Percentiles rank a stretch among this genome's conserved stretches.
Conservation (phyloP, 192 early-diverging fungal genomes). For the Coemansia reversa region DNA sequence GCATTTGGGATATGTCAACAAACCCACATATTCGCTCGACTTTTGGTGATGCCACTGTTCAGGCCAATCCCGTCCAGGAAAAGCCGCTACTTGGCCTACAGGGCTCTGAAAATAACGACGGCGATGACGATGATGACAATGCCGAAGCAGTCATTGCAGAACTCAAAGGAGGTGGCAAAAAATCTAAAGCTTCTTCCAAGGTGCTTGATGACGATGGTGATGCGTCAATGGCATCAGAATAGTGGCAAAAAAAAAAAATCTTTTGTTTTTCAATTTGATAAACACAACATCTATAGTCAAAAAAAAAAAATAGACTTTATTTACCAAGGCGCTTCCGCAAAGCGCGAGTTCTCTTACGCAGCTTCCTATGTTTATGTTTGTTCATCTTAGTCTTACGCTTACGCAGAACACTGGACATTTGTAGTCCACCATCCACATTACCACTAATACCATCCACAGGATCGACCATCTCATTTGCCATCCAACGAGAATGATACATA, state of each 20-base stretch:
- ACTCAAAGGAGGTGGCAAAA: constrained; percentile 23
- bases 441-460: constrained; percentile 26
- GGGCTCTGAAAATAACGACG: constrained; percentile 18
- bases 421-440: constrained; percentile 15
- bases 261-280: not conserved
- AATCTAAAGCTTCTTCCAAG: constrained; percentile 4
- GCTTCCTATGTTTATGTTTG: constrained; percentile 94
- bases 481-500: constrained; percentile 24
- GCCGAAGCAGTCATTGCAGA: constrained; percentile 46
- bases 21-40: constrained; percentile 74
- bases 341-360: constrained; percentile 74
- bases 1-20: constrained; percentile 90
- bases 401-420: constrained; percentile 77
- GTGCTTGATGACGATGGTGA: constrained; percentile 30
- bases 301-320: constrained; percentile 78
- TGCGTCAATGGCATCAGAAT: constrained; percentile 38
- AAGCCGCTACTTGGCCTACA: constrained; percentile 55
- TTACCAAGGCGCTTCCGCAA: constrained; percentile 67
- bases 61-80: constrained; percentile 25
- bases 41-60: constrained; percentile 27
- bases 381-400: constrained; percentile 93
- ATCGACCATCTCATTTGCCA: constrained; percentile 22
- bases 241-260: not conserved
- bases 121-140: constrained; percentile 51
- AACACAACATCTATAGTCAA: not conserved